Conservation (phyloP, 2,329 filamentous ascomycete genomes). For the Chaetomium olivaceum region DNA sequence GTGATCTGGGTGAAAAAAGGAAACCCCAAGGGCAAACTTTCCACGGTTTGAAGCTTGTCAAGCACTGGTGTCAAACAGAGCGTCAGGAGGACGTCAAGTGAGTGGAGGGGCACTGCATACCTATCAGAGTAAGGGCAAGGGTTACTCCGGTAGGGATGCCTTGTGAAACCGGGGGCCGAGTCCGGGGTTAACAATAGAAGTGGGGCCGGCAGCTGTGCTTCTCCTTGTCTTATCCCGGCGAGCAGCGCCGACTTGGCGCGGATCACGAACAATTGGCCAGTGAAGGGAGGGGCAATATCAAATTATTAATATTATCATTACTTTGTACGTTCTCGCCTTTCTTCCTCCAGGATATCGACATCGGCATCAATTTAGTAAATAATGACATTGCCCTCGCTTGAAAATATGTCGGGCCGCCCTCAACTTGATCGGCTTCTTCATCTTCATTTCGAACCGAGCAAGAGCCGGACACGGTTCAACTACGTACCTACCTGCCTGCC, state of each 20-base stretch:
- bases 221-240: neutral
- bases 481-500: too few relatives aligned
- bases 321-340: too few relatives aligned
- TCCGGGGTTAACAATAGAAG: neutral
- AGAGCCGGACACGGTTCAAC: too few relatives aligned
- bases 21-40: neutral
- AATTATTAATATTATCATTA: neutral
- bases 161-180: conserved; percentile 5
- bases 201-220: neutral
- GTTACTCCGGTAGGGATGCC: conserved; percentile 1
- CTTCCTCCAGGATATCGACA: too few relatives aligned
- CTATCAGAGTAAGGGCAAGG: conserved; percentile 21
- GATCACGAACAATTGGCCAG: neutral
- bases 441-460: too few relatives aligned
- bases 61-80: neutral
- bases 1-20: neutral
- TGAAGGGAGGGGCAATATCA: neutral
- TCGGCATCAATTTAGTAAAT: too few relatives aligned
- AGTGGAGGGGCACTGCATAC: too few relatives aligned
- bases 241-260: neutral
- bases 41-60: neutral
- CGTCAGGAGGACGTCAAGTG: too few relatives aligned
- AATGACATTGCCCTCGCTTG: too few relatives aligned
- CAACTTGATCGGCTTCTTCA: too few relatives aligned
- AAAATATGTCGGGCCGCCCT: too few relatives aligned